Evolutionary conservation across 2,329 filamentous ascomycete genomes (phyloP), one percentile per base, ranked within the genome.

Genomic region (Aspergillus candidus): DNA sequence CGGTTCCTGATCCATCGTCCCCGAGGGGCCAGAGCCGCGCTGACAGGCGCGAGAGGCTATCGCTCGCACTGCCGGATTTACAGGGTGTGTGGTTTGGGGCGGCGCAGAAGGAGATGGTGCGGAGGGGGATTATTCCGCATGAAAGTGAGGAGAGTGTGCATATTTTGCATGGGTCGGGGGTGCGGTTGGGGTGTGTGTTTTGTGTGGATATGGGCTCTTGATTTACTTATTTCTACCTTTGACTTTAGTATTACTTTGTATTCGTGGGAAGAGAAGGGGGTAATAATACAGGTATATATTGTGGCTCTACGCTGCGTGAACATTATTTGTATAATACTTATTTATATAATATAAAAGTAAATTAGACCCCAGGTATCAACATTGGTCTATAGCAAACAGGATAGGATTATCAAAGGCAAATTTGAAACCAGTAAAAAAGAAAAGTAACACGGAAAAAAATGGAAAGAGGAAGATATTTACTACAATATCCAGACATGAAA

Each of bases 31-130:
- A 10, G 11, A 14, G 13, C 15, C 34, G 7, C 6, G 35, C 18
- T 8, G 29, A 8, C 35, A 27, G 35, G 6, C 35, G 29, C 11
- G 22, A 18, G 17, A 13, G 35, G 6, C 8, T 29, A 13, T 18
- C 29, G 35, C 35, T 15, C 12, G 6, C 22, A 12, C 35, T 27
- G 2, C 35, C 48, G 8, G 44, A 40, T 12, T 22, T 60, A 5
- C 47, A 49, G 2, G 40, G 49, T 22, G 43, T 60, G 7, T 60
- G 56, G 57, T 60, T 60, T 35, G 44, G 48, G 31, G 58, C 56
- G 18, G 56, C 54, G 14, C 41, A 45, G 36, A 50, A 43, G 27
- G 56, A 58, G 38, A 47, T 60, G 46, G 38, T 43, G 14, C 33
- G 40, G 6, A 43, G 56, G 17, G 51, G 50, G 2, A 50, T 50